Evolutionary conservation across 768 basidiomycete genomes (phyloP).

Genomic region (Cystofilobasidium bisporidii): DNA sequence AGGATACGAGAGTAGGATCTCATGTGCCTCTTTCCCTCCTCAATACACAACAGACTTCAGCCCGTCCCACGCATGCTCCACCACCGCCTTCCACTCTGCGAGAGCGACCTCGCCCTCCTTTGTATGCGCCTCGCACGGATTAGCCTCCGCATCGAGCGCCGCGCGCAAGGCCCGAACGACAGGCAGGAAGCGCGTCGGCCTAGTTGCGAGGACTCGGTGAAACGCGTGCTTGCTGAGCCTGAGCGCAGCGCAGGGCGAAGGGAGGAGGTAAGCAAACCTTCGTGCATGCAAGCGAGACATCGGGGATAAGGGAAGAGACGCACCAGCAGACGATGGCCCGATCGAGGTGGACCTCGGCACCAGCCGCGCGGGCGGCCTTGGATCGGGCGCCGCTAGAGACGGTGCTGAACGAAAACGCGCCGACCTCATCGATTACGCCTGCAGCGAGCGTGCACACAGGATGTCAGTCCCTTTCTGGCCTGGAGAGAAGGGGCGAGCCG

Average conservation of each 20-base stretch:
- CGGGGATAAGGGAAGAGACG: conserved; percentile 13
- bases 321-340: conserved; percentile 57
- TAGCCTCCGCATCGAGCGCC: neutral
- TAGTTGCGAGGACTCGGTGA: conserved; percentile 52
- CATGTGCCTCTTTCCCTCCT: no score
- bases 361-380: conserved; percentile 42
- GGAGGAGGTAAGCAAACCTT: neutral
- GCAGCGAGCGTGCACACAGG: no score
- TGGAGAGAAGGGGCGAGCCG: neutral
- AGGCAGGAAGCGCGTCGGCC: conserved; percentile 40
- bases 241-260: neutral
- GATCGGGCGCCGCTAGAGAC: conserved; percentile 47
- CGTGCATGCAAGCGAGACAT: neutral
- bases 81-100: neutral
- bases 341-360: conserved; percentile 45
- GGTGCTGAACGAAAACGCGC: conserved; percentile 51
- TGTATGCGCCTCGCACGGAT: neutral
- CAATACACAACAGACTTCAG: conserved; percentile 5
- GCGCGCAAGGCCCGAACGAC: neutral
- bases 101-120: neutral
- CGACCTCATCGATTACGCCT: conserved; percentile 58
- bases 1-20: no score
- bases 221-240: conserved; percentile 82
- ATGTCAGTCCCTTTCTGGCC: neutral
- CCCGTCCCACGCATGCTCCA: conserved; percentile 10